phyloP scores from a whole-genome alignment of 2,329 filamentous ascomycete genomes.

The Cucurbitaria berberidis region DNA sequence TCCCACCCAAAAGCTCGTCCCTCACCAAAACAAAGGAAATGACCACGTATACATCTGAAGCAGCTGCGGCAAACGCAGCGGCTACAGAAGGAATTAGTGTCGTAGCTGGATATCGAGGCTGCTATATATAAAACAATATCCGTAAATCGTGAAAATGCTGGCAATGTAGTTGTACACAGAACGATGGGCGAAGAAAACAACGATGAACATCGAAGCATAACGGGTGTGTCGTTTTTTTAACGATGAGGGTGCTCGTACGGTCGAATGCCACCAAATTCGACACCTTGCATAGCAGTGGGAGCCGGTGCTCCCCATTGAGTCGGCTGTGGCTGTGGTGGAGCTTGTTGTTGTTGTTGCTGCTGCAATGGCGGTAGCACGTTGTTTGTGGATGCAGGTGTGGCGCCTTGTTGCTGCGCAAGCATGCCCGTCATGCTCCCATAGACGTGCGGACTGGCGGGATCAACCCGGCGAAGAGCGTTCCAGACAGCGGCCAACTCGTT shows the following conservation, averaged over 20 bases:
- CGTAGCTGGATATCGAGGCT: neutral
- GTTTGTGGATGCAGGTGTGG: slow-evolving; percentile 34
- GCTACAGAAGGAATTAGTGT: neutral
- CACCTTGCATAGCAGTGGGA: slow-evolving; percentile 56
- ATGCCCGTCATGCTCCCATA: slow-evolving; percentile 55
- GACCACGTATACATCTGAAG: neutral
- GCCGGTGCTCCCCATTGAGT: slow-evolving; percentile 42
- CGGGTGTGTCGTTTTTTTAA: slow-evolving; percentile 11
- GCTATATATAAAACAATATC: neutral
- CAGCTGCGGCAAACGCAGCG: neutral
- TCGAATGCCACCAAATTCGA: slow-evolving; percentile 53
- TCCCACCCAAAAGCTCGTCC: neutral
- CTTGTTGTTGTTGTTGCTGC: slow-evolving; percentile 40
- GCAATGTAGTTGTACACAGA: slow-evolving; percentile 1
- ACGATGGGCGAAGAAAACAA: neutral
- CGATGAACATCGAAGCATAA: neutral
- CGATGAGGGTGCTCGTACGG: slow-evolving; percentile 47
- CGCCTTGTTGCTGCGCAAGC: slow-evolving; percentile 49
- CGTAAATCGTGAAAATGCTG: neutral
- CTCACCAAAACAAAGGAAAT: neutral
- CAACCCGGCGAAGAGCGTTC: slow-evolving; percentile 53
- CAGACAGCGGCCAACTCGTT: slow-evolving; percentile 56
- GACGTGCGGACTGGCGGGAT: slow-evolving; percentile 55
- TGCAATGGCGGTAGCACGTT: slow-evolving; percentile 50
- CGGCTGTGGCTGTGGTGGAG: slow-evolving; percentile 40